phyloP scores from a whole-genome alignment of 1,139 yeast genomes.

The Yamadazyma triangularis region DNA sequence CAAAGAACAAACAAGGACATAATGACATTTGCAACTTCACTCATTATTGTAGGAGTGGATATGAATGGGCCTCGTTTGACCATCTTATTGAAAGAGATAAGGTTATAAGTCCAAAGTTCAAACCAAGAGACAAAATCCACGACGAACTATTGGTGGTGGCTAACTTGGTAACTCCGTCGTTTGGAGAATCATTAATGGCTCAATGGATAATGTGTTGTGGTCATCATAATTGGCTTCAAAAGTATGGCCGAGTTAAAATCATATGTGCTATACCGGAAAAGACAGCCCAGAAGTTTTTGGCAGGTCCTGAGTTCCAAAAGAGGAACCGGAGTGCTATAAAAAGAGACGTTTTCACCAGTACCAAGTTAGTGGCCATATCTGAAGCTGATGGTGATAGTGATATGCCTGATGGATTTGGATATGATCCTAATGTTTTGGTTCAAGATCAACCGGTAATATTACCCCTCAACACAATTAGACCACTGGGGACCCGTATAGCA shows the following conservation, averaged over 20 bases:
- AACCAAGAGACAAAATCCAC: conserved; percentile 48
- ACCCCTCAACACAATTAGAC: conserved; percentile 19
- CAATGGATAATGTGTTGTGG: conserved; percentile 75
- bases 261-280: conserved; percentile 55
- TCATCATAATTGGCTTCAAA: conserved; percentile 70
- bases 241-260: conserved; percentile 71
- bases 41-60: conserved; percentile 46
- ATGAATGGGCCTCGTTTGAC: conserved; percentile 58
- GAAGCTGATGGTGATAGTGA: conserved; percentile 17
- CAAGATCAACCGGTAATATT: conserved; percentile 37
- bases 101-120: conserved; percentile 33
- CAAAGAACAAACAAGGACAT: conserved; percentile 6
- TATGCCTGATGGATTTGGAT: conserved; percentile 25
- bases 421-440: conserved; percentile 34
- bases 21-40: conserved; percentile 28
- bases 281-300: conserved; percentile 59
- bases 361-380: conserved; percentile 47
- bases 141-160: conserved; percentile 61
- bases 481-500: conserved; percentile 25
- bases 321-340: conserved; percentile 59
- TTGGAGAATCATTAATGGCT: conserved; percentile 66
- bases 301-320: conserved; percentile 39
- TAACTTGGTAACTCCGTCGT: conserved; percentile 40
- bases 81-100: conserved; percentile 40
- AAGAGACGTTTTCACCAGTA: conserved; percentile 55